phyloP scores from a whole-genome alignment of 495 filamentous ascomycete species.

The Pyrenopolyporus hunteri region DNA sequence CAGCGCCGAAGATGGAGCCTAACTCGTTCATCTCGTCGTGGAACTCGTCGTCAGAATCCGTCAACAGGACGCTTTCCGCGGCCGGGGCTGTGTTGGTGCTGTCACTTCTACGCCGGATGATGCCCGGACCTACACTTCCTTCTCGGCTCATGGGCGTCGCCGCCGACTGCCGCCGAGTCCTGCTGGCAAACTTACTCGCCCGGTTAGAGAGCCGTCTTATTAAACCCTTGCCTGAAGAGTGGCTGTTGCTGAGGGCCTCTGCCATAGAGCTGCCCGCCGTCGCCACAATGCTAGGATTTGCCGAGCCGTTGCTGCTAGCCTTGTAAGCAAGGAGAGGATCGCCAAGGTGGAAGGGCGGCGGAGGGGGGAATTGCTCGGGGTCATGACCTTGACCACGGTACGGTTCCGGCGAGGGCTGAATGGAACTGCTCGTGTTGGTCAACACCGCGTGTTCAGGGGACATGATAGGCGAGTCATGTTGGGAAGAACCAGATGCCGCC shows the following conservation, averaged over 20 bases:
- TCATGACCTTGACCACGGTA: conserved; percentile 38
- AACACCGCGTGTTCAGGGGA: conserved; percentile 47
- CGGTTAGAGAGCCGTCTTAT: conserved; percentile 56
- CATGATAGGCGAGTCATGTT: conserved; percentile 51
- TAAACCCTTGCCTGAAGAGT: conserved; percentile 42
- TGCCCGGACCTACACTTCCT: conserved; percentile 84
- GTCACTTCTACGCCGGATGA: conserved; percentile 85
- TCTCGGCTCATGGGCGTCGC: conserved; percentile 76
- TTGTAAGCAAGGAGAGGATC: conserved; percentile 51
- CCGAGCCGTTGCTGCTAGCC: conserved; percentile 48
- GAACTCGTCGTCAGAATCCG: conserved; percentile 69
- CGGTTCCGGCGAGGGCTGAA: conserved; percentile 51
- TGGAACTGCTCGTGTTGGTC: conserved; percentile 48
- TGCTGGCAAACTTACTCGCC: conserved; percentile 45
- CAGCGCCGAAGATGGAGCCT: conserved; percentile 31
- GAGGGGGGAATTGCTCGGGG: conserved; percentile 37
- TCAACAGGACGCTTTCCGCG: conserved; percentile 61
- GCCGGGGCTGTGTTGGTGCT: conserved; percentile 68
- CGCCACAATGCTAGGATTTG: conserved; percentile 39
- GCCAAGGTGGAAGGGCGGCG: conserved; percentile 49
- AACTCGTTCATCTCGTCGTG: conserved; percentile 46
- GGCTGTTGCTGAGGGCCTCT: conserved; percentile 42
- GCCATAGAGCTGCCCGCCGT: conserved; percentile 47
- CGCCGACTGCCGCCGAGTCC: conserved; percentile 70
- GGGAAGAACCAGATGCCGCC: conserved; percentile 49